These are phyloP conservation scores for Hypholoma sublateritium DNA, from an alignment of 768 basidiomycete genomes.

Conservation along the genomic window DNA sequence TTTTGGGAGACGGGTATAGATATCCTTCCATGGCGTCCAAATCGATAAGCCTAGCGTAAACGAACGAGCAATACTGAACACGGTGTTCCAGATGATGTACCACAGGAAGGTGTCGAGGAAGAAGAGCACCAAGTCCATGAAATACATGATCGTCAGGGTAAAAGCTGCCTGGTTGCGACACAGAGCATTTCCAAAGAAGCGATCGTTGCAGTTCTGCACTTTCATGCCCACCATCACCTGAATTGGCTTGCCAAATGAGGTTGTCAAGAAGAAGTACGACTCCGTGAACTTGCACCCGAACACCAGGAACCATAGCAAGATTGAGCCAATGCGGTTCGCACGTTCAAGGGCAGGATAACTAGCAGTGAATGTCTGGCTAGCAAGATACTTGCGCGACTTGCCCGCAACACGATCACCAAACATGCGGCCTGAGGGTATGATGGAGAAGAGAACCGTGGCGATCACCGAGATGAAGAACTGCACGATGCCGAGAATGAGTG, in stretches of 20 bases:
- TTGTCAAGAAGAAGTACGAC: conserved; percentile 97
- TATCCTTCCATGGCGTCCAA: conserved; percentile 99
- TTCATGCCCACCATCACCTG: conserved; percentile 96
- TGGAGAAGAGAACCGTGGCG: conserved; percentile 83
- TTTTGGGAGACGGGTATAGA: conserved; percentile 94
- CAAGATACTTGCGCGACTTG: conserved; percentile 95
- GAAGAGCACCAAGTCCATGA: conserved; percentile 97
- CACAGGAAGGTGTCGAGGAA: conserved; percentile 99
- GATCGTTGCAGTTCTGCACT: conserved; percentile 87
- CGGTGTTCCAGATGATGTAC: conserved; percentile 99
- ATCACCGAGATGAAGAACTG: conserved; percentile 93
- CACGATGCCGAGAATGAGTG: conserved; percentile 92
- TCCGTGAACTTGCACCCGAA: conserved; percentile 97
- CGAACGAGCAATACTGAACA: conserved; percentile 83
- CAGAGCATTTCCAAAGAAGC: conserved; percentile 77
- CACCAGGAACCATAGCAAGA: conserved; percentile 85
- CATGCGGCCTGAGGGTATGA: conserved; percentile 96
- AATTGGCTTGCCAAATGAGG: conserved; percentile 93
- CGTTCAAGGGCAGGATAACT: conserved; percentile 76
- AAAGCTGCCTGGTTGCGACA: conserved; percentile 95
- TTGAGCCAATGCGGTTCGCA: conserved; percentile 72
- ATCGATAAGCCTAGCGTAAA: conserved; percentile 93
- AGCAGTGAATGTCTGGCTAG: conserved; percentile 97
- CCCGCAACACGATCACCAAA: conserved; percentile 97
- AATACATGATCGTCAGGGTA: conserved; percentile 95